A percentile compares a stretch with the other conserved stretches of the same genome.
Evolutionary conservation across 164 flowering plant species (phyloP).

Genomic region (Aristolochia contorta): DNA sequence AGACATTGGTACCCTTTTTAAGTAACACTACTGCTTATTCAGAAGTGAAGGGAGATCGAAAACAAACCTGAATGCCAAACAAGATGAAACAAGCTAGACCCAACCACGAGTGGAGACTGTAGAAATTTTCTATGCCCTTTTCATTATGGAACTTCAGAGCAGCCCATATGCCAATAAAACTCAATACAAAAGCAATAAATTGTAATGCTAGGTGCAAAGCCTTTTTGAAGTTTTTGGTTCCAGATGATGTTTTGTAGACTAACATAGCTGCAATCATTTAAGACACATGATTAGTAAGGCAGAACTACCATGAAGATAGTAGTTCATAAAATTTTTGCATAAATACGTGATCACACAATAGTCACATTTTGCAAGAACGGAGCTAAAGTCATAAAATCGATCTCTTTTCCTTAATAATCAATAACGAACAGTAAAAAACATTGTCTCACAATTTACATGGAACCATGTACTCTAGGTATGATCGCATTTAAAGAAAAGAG

Average conservation of each 20-base stretch:
- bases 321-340: neutral
- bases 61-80: conserved; percentile 64
- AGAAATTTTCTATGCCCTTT: conserved; percentile 93
- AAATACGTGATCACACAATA: neutral
- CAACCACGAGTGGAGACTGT: conserved; percentile 98
- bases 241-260: conserved; percentile 81
- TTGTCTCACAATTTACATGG: too few species aligned
- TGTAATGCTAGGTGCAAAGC: conserved; percentile 67
- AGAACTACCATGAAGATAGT: neutral
- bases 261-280: conserved; percentile 65
- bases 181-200: conserved; percentile 51
- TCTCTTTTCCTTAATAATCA: neutral
- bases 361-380: neutral
- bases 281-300: neutral
- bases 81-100: conserved; percentile 74
- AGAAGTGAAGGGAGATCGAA: too few species aligned
- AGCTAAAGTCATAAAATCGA: neutral
- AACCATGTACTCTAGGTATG: too few species aligned
- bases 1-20: too few species aligned
- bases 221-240: conserved; percentile 75
- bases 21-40: too few species aligned
- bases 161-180: conserved; percentile 81
- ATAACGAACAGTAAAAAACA: neutral
- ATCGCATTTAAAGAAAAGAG: too few species aligned
- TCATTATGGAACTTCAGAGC: conserved; percentile 87